A percentile compares a stretch with the other conserved stretches of the same genome.
Evolutionary conservation across 164 flowering plant species (phyloP).

Genomic region (Chloranthus sessilifolius): DNA sequence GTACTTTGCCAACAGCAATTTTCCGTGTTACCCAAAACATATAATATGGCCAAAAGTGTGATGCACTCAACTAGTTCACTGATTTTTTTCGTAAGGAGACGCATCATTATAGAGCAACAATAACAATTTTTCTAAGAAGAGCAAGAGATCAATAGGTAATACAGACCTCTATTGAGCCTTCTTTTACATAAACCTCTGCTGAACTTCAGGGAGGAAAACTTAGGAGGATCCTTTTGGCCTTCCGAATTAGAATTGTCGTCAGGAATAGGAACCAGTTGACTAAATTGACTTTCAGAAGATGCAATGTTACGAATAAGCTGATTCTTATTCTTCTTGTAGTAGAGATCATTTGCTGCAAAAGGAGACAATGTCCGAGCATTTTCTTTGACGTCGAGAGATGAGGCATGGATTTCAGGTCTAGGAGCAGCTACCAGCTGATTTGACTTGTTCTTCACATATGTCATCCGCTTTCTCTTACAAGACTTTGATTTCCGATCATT

Average conservation of each 20-base stretch:
- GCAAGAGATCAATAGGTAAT: background rate
- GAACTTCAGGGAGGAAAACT: conserved; percentile 13
- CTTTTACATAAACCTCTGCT: conserved; percentile 27
- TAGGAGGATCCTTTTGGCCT: conserved; percentile 20
- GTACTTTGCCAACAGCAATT: no score
- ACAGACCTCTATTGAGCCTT: conserved; percentile 41
- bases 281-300: conserved; percentile 27
- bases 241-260: conserved; percentile 29
- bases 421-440: conserved; percentile 74
- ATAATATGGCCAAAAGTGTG: no score
- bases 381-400: conserved; percentile 23
- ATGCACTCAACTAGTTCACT: no score
- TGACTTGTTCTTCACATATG: conserved; percentile 59
- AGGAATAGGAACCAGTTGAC: conserved; percentile 13
- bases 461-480: conserved; percentile 26
- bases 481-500: conserved; percentile 26
- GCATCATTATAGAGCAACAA: background rate
- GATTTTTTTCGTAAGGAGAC: conserved; percentile 1
- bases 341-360: conserved; percentile 32
- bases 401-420: conserved; percentile 15
- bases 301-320: conserved; percentile 61
- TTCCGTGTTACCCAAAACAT: no score
- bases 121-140: background rate
- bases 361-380: conserved; percentile 20
- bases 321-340: conserved; percentile 68